Percentiles rank a stretch among this genome's conserved stretches.
phyloP scores from a whole-genome alignment of 495 filamentous ascomycete genomes.

The Penicillium cosmopolitanum region DNA sequence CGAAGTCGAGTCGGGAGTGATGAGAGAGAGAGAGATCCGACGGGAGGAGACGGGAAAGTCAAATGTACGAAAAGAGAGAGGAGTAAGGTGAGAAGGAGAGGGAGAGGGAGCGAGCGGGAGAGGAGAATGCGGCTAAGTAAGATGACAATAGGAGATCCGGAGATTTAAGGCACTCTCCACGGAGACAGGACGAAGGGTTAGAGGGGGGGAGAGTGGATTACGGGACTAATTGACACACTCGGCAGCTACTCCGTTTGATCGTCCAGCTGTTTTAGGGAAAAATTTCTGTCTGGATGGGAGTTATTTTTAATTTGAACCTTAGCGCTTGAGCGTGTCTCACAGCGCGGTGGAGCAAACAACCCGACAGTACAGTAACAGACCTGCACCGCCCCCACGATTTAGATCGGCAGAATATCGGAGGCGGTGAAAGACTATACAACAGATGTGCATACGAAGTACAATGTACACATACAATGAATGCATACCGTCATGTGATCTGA shows the following conservation, averaged over 20 bases:
- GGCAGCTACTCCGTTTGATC: constrained; percentile 16
- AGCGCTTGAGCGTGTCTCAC: constrained; percentile 30
- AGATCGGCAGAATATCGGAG: too few relatives aligned
- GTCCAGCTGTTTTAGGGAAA: constrained; percentile 8
- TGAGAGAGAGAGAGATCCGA: constrained; percentile 4
- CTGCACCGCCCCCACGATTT: too few relatives aligned
- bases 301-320: constrained; percentile 28
- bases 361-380: not conserved
- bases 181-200: not conserved
- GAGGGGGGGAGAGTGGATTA: not conserved
- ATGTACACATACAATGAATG: too few relatives aligned
- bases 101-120: constrained; percentile 8
- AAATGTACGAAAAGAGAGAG: not conserved
- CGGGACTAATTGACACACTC: constrained; percentile 11
- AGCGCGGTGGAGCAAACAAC: constrained; percentile 15
- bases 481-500: too few relatives aligned
- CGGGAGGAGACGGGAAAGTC: constrained; percentile 9
- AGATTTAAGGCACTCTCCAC: constrained; percentile 19
- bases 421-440: too few relatives aligned
- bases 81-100: constrained; percentile 16
- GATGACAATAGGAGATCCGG: constrained; percentile 12
- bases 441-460: too few relatives aligned
- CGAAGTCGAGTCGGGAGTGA: not conserved
- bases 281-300: constrained; percentile 9
- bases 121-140: constrained; percentile 19